Evolutionary conservation across 139 green algal species (phyloP).

Genomic region (Chlamydomonas eustigma): DNA sequence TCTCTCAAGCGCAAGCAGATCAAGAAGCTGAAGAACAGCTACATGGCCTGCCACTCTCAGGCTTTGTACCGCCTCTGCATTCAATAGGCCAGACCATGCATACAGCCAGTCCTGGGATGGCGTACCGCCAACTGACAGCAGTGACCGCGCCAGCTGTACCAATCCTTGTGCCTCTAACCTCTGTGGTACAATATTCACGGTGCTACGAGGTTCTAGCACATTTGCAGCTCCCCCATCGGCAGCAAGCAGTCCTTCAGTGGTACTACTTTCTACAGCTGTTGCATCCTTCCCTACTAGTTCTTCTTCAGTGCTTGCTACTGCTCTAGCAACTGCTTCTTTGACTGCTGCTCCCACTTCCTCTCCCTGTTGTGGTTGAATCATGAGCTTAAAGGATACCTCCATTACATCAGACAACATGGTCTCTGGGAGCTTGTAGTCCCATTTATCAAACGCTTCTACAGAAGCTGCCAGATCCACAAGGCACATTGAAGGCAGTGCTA

Average conservation of each 20-base stretch:
- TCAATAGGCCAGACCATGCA: background rate
- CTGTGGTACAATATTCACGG: no score
- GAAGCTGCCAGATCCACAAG: no score
- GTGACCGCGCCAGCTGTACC: background rate
- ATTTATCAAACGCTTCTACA: no score
- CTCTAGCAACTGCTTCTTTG: background rate
- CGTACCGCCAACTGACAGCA: background rate
- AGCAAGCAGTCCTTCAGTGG: no score
- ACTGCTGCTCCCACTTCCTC: background rate
- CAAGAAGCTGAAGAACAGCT: no score
- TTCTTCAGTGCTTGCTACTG: background rate
- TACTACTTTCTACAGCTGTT: no score
- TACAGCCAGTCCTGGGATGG: background rate
- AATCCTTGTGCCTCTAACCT: background rate
- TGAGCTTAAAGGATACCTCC: background rate
- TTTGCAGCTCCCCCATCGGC: no score
- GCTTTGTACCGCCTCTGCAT: background rate
- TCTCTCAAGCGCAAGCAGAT: no score
- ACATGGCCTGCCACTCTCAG: no score
- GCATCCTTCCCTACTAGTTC: background rate
- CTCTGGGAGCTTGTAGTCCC: background rate
- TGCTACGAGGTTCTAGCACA: no score
- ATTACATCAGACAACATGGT: background rate
- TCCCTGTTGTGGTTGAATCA: background rate
- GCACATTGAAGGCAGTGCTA: no score